Evolutionary conservation across 1,284 basidiomycete genomes (phyloP).

Genomic region (Garcileccinum viscosum): DNA sequence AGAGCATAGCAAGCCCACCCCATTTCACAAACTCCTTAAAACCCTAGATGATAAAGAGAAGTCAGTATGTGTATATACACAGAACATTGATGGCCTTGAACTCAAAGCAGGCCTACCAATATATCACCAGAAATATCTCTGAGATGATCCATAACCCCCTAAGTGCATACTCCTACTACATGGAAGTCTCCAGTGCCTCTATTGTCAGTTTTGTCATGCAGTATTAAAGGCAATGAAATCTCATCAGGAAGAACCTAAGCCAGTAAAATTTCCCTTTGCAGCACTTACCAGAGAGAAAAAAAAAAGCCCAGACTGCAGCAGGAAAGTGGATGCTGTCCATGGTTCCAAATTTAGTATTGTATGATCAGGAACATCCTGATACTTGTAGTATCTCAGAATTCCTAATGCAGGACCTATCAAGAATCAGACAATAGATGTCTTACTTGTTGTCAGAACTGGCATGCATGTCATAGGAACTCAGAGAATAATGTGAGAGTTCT

Average conservation of each 20-base stretch:
- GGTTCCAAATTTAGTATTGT: not conserved
- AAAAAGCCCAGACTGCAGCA: not conserved
- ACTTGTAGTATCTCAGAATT: not conserved
- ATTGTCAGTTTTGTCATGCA: conserved; percentile 14
- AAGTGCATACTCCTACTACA: conserved; percentile 15
- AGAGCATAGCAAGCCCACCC: not conserved
- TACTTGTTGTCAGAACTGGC: not conserved
- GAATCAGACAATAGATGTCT: not conserved
- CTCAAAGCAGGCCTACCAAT: conserved; percentile 9
- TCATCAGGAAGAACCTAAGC: not conserved
- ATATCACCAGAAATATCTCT: conserved; percentile 5
- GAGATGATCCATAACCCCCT: not conserved
- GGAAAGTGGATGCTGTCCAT: not conserved
- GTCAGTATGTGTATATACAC: conserved; percentile 13
- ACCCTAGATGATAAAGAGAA: conserved; percentile 1
- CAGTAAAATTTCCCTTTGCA: conserved; percentile 5
- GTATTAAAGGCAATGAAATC: not conserved
- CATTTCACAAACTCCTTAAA: conserved; percentile 22
- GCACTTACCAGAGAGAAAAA: not conserved
- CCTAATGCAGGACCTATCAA: not conserved
- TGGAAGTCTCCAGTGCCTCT: conserved; percentile 12
- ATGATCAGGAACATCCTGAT: not conserved
- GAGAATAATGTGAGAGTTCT: not conserved
- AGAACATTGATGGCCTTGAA: conserved; percentile 23
- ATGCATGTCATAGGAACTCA: not conserved